phyloP scores from a whole-genome alignment of 345 rosid species.

The Populus deltoides region DNA sequence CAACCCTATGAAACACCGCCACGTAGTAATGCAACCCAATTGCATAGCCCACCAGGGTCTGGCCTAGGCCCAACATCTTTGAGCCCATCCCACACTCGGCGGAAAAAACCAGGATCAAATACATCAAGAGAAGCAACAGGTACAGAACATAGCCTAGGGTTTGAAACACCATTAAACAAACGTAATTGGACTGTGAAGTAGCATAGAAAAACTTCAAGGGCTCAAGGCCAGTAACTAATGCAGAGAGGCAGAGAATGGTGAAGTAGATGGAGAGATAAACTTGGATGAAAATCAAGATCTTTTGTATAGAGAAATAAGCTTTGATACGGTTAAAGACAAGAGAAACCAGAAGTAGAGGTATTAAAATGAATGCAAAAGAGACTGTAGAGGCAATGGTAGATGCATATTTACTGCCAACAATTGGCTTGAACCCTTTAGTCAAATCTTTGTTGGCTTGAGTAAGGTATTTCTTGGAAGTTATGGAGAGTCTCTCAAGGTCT shows the following conservation, averaged over 20 bases:
- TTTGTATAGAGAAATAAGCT: conserved; percentile 86
- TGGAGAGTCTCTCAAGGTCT: conserved; percentile 78
- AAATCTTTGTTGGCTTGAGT: conserved; percentile 75
- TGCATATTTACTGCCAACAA: conserved; percentile 74
- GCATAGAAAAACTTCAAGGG: conserved; percentile 81
- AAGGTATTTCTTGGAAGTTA: conserved; percentile 67
- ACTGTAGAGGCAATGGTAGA: conserved; percentile 60
- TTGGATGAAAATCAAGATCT: conserved; percentile 74
- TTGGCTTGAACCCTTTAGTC: conserved; percentile 74
- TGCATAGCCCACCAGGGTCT: conserved; percentile 66
- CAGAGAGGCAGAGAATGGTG: conserved; percentile 72
- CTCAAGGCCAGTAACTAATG: conserved; percentile 75
- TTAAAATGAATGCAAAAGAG: conserved; percentile 63
- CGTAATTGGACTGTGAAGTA: conserved; percentile 66
- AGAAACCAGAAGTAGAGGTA: conserved; percentile 79
- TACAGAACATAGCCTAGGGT: conserved; percentile 75
- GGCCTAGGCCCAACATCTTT: conserved; percentile 63
- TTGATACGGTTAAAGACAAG: conserved; percentile 70
- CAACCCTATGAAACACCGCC: conserved; percentile 82
- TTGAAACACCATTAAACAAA: conserved; percentile 70
- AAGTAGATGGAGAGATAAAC: conserved; percentile 91
- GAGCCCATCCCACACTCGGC: conserved; percentile 60
- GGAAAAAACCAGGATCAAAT: conserved; percentile 73
- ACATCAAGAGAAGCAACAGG: conserved; percentile 67
- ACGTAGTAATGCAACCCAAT: conserved; percentile 88